A percentile compares a stretch with the other conserved stretches of the same genome.
These are phyloP conservation scores for Ceriops tagal DNA, from an alignment of 345 rosid genomes.

Conservation along the genomic window DNA sequence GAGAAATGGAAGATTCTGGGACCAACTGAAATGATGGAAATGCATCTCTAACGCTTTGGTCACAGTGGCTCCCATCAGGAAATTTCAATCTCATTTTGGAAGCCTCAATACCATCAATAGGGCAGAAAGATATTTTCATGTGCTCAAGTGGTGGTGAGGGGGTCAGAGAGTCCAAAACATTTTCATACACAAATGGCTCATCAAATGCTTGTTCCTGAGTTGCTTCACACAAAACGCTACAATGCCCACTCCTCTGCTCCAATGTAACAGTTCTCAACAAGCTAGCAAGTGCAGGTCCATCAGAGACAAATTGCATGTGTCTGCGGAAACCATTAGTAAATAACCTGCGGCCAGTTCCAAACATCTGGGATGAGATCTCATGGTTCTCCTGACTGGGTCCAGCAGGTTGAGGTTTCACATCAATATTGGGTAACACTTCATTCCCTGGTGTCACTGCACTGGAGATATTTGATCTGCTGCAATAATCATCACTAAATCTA, in stretches of 20 bases:
- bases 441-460: slow-evolving; percentile 28
- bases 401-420: slow-evolving; percentile 21
- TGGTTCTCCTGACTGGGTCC: slow-evolving; percentile 36
- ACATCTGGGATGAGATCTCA: slow-evolving; percentile 43
- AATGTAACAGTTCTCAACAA: slow-evolving; percentile 29
- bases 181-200: slow-evolving; percentile 38
- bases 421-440: slow-evolving; percentile 25
- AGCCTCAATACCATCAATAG: slow-evolving; percentile 50
- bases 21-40: slow-evolving; percentile 91
- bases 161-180: slow-evolving; percentile 43
- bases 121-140: slow-evolving; percentile 85
- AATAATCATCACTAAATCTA: slow-evolving; percentile 24
- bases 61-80: slow-evolving; percentile 45
- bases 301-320: slow-evolving; percentile 42
- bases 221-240: slow-evolving; percentile 19
- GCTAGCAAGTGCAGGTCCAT: slow-evolving; percentile 34
- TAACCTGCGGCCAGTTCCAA: slow-evolving; percentile 65
- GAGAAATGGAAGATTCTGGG: slow-evolving; percentile 48
- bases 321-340: slow-evolving; percentile 54
- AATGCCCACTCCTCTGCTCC: slow-evolving; percentile 33
- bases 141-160: slow-evolving; percentile 91
- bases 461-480: slow-evolving; percentile 17
- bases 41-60: slow-evolving; percentile 40
- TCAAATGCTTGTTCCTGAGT: slow-evolving; percentile 21
- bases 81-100: slow-evolving; percentile 67